Base-by-base conservation (phyloP, 2,329 filamentous ascomycete genomes). In the Colletotrichum eleusines region DNA sequence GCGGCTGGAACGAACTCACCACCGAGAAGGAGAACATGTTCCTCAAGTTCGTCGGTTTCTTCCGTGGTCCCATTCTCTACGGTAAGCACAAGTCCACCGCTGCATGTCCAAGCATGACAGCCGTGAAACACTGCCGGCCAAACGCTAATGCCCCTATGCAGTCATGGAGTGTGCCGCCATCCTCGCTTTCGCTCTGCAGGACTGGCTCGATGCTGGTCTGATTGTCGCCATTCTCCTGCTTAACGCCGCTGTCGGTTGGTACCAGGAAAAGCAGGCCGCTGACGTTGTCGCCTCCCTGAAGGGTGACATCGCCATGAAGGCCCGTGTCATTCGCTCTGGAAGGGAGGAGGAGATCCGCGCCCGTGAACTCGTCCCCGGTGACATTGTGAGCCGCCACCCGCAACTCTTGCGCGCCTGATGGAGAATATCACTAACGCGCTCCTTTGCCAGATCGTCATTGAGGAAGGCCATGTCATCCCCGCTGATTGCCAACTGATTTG, bases 261-360 rank as follows among this genome's bases (percentile, higher is more conserved):
- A 94, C 81, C 91, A 93, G 81, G 91, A 94, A 83, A 94, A 94
- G 85, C 91, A 93, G 82, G 91, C 91, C 76, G 91, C 91, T 75
- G 91, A 94, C 81, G 91, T 93, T 77, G 91, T 93, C 77, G 91
- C 91, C 67, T 89, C 85, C 73, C 84, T 94, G 73, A 93, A 93
- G 85, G 91, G 91, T 84, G 91, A 94, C 77, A 94, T 94, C 78
- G 91, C 91, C 76, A 91, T 94, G 89, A 91, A 89, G 82, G 88
- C 90, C 58, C 85, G 84, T 73, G 90, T 91, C 77, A 82, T 93
- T 75, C 91, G 91, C 77, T 86, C 92, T 78, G 91, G 91, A 72
- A 82, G 84, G 72, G 89, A 92, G 82, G 83, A 89, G 76, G 88
- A 91, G 73, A 91, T 94, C 80, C 88, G 91, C 76, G 91, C 90